Conservation (phyloP, 768 basidiomycete species). For the Tricholoma terreum region DNA sequence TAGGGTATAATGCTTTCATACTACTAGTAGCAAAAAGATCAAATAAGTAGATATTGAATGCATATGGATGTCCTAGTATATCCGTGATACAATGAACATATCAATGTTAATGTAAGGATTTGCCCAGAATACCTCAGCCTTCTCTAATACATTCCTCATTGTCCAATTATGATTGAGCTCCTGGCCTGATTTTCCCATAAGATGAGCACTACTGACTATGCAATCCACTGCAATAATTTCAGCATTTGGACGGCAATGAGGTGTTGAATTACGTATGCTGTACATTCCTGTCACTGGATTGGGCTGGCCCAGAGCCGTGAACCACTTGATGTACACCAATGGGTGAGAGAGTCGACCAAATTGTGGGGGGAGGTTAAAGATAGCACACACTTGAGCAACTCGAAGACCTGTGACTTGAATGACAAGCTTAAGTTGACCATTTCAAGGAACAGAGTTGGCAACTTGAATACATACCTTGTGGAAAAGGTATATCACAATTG, state of each 20-base stretch:
- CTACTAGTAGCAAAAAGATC: background rate
- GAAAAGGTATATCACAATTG: background rate
- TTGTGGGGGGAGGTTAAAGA: slow-evolving; percentile 6
- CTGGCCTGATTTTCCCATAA: background rate
- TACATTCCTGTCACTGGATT: no score
- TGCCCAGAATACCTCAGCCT: no score
- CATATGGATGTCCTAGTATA: no score
- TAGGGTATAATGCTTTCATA: background rate
- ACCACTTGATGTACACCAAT: no score
- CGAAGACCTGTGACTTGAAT: slow-evolving; percentile 2
- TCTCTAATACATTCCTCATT: no score
- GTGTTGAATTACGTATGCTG: no score
- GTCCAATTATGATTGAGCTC: background rate
- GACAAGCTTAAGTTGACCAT: background rate
- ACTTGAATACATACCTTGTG: no score
- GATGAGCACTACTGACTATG: background rate
- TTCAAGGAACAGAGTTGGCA: background rate
- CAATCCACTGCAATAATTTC: no score
- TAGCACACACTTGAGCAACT: slow-evolving; percentile 3
- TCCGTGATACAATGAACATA: background rate
- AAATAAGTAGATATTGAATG: no score
- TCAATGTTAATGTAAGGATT: no score
- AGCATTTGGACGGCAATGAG: no score
- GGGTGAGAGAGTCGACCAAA: slow-evolving; percentile 1
- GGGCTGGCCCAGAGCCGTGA: no score